Percentiles rank a stretch among this genome's conserved stretches.
These are phyloP conservation scores for Coix lacrymajobi DNA, from an alignment of 176 grass and related monocot genomes.

Conservation along the genomic window DNA sequence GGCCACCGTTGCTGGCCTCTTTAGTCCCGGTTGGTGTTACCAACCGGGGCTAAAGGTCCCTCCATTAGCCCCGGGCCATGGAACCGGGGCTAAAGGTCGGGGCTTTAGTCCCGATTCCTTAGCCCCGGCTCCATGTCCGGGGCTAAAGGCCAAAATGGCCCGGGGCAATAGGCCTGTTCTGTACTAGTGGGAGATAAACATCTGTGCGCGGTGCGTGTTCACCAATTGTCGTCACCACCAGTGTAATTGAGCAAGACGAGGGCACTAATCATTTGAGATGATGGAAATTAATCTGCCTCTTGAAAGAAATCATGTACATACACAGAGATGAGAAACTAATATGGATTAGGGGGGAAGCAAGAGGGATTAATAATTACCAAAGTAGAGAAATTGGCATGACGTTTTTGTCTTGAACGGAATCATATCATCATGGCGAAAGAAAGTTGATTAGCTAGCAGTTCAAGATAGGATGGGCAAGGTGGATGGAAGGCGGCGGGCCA, in stretches of 20 bases:
- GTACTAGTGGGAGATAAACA: no score
- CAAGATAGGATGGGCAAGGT: not conserved
- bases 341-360: not conserved
- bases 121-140: no score
- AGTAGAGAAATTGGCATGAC: not conserved
- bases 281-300: not conserved
- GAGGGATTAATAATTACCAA: not conserved
- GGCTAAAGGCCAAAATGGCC: no score
- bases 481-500: conserved; percentile 5
- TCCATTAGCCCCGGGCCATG: no score
- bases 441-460: conserved; percentile 1
- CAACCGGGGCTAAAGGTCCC: no score
- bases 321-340: not conserved
- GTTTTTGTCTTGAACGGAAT: not conserved
- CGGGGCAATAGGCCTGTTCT: no score
- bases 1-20: no score
- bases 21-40: no score
- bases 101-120: no score
- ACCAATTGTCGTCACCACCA: not conserved
- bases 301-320: conserved; percentile 19
- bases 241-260: not conserved
- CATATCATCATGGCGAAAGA: not conserved
- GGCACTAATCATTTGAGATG: not conserved
- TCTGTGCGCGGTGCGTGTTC: not conserved
- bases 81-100: no score